A percentile compares a stretch with the other conserved stretches of the same genome.
phyloP scores from a whole-genome alignment of 192 early-diverging fungal genomes.

The Gigaspora rosea region DNA sequence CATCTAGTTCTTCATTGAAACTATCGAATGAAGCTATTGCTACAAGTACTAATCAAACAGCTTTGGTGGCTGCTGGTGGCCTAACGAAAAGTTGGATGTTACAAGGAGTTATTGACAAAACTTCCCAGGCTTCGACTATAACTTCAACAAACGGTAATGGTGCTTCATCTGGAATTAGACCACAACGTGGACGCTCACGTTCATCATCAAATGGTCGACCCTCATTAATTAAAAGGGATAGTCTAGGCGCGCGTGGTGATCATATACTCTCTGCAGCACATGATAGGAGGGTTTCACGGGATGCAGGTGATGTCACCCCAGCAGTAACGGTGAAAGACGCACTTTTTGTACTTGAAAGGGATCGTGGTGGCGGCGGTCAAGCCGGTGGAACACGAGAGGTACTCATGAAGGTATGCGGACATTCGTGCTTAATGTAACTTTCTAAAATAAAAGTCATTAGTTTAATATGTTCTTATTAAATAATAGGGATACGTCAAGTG shows the following conservation, averaged over 20 bases:
- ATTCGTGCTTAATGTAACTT: not conserved
- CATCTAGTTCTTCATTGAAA: slow-evolving; percentile 35
- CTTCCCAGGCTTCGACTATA: not conserved
- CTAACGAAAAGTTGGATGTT: slow-evolving; percentile 62
- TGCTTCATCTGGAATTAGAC: not conserved
- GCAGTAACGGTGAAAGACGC: slow-evolving; percentile 74
- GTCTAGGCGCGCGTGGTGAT: slow-evolving; percentile 8
- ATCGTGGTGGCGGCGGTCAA: slow-evolving; percentile 51
- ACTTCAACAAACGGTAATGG: not conserved
- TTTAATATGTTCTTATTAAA: not conserved
- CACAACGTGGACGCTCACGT: not conserved
- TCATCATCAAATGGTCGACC: not conserved
- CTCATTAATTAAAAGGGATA: slow-evolving; percentile 1
- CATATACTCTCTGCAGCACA: not conserved
- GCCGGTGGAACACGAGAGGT: slow-evolving; percentile 43
- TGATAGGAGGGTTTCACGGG: too few species aligned
- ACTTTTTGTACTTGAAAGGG: slow-evolving; percentile 73
- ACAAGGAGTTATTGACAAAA: slow-evolving; percentile 49
- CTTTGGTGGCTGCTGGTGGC: slow-evolving; percentile 56
- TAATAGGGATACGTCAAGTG: slow-evolving; percentile 7
- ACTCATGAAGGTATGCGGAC: slow-evolving; percentile 47
- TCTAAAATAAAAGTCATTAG: not conserved
- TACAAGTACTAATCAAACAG: slow-evolving; percentile 61
- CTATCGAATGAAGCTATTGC: slow-evolving; percentile 53
- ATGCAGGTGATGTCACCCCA: slow-evolving; percentile 13